These are phyloP conservation scores for Fusarium sp. DNA, from an alignment of 2,329 filamentous ascomycete species.

Conservation along the genomic window DNA sequence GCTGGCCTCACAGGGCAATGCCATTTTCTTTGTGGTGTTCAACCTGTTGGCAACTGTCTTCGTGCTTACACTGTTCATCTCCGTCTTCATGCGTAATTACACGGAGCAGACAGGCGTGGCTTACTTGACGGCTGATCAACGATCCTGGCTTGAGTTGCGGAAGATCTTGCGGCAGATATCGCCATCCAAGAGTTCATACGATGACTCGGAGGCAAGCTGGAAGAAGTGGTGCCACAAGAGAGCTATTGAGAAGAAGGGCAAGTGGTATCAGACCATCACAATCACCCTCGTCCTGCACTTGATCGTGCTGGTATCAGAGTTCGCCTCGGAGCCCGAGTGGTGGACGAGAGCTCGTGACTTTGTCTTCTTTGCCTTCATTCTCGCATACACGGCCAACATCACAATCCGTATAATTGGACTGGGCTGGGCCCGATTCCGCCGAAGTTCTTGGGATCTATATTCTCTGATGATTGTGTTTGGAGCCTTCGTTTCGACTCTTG, in stretches of 20 bases:
- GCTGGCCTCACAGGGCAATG: conserved; percentile 82
- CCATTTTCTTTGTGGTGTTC: conserved; percentile 94
- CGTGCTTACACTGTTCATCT: conserved; percentile 96
- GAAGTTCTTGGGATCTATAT: conserved; percentile 96
- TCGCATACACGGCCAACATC: conserved; percentile 87
- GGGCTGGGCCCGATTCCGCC: conserved; percentile 90
- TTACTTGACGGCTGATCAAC: conserved; percentile 93
- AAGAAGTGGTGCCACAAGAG: conserved; percentile 95
- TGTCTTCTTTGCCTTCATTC: conserved; percentile 83
- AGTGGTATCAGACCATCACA: conserved; percentile 89
- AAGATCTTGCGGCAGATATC: conserved; percentile 94
- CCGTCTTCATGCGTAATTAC: conserved; percentile 99
- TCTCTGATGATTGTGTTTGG: conserved; percentile 84
- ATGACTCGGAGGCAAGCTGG: conserved; percentile 80
- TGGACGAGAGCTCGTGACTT: conserved; percentile 80
- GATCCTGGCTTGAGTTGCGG: conserved; percentile 94
- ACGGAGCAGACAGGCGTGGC: conserved; percentile 98
- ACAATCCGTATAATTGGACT: conserved; percentile 86
- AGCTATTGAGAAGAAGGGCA: conserved; percentile 92
- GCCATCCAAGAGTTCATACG: conserved; percentile 90
- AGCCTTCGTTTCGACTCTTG: conserved; percentile 81
- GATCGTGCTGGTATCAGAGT: conserved; percentile 86
- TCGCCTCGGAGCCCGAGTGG: conserved; percentile 76
- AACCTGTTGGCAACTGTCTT: conserved; percentile 97
- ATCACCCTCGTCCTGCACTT: conserved; percentile 84